Conservation (phyloP, 2,329 filamentous ascomycete genomes). For the Echinosphaeria canescens region DNA sequence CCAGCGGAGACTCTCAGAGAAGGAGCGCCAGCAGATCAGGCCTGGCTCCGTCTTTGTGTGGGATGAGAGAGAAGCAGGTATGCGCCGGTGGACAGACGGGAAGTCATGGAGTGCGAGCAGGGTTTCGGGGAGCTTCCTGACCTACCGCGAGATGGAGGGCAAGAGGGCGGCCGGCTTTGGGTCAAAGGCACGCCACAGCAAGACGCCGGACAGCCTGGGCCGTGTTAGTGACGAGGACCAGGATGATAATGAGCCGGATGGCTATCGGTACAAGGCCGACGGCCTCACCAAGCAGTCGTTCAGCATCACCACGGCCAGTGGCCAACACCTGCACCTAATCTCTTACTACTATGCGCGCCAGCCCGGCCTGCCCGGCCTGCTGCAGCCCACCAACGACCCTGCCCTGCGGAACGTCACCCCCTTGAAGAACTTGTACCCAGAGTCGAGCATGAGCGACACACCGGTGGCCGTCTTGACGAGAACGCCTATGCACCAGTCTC, state of each 20-base stretch:
- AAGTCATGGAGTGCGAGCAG: conserved; percentile 98
- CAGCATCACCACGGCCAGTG: conserved; percentile 79
- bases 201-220: conserved; percentile 68
- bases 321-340: conserved; percentile 90
- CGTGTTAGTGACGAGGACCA: conserved; percentile 71
- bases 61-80: conserved; percentile 95
- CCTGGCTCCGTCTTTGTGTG: conserved; percentile 98
- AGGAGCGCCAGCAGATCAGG: conserved; percentile 87
- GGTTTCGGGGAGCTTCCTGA: conserved; percentile 92
- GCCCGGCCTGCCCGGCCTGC: conserved; percentile 47
- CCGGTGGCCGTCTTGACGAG: conserved; percentile 65
- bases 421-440: conserved; percentile 89
- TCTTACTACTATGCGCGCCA: conserved; percentile 84
- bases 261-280: conserved; percentile 87
- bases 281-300: conserved; percentile 99
- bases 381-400: conserved; percentile 66
- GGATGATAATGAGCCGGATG: conserved; percentile 67
- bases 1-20: conserved; percentile 82
- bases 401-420: conserved; percentile 64
- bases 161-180: conserved; percentile 71
- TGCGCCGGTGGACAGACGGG: conserved; percentile 96
- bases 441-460: conserved; percentile 77
- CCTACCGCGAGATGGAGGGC: conserved; percentile 97
- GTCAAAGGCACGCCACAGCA: conserved; percentile 36
- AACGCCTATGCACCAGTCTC: conserved; percentile 34